Evolutionary conservation across 331 rosid genomes (phyloP), one percentile per base, ranked within the genome.

Genomic region (Malus hybrid): DNA sequence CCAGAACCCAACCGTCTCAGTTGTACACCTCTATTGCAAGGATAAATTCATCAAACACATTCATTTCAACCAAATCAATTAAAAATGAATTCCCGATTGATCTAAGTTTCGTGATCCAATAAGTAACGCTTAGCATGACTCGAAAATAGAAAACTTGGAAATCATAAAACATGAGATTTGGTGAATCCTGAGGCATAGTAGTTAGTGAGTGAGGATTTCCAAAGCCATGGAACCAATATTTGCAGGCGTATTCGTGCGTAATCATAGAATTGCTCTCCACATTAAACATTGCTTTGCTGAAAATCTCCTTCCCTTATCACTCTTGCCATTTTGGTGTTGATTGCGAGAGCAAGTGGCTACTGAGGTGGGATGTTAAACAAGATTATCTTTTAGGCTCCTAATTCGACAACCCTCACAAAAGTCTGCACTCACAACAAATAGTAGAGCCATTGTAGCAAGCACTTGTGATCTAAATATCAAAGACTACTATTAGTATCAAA

Each of bases 161-260:
- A 39, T 39, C 77, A 36, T 10, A 16, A 27, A 42, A 42, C 14
- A 59, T 19, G 44, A 22, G 69, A 24, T 8, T 22, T 36, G 31
- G 67, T n/a, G 44, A 79, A 73, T 65, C 74, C 69, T 20, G 12
- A 24, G 31, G 55, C 59, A 56, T 44, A 19, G 48, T 11, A 42
- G 48, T 42, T 4, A 33, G 44, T 39, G 44, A 39, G 11, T 8
- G 42, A 44, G 28, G 73, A 54, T 42, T 0, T 59, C 78, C 65
- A 64, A 59, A 46, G 55, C 74, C 79, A 33, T 34, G 70, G 52
- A 66, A 44, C 63, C n/a, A 19, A 27, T 9, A 56, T 9, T n/a
- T 18, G 73, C 77, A 66, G 73, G 78, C 78, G 18, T 39, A 46
- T 67, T 73, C 60, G 78, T 79, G 78, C 82, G 29, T 44, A 79